Evolutionary conservation across 2,329 filamentous ascomycete species (phyloP), one percentile per base, ranked within the genome.

Genomic region (Beauveria bassiana): DNA sequence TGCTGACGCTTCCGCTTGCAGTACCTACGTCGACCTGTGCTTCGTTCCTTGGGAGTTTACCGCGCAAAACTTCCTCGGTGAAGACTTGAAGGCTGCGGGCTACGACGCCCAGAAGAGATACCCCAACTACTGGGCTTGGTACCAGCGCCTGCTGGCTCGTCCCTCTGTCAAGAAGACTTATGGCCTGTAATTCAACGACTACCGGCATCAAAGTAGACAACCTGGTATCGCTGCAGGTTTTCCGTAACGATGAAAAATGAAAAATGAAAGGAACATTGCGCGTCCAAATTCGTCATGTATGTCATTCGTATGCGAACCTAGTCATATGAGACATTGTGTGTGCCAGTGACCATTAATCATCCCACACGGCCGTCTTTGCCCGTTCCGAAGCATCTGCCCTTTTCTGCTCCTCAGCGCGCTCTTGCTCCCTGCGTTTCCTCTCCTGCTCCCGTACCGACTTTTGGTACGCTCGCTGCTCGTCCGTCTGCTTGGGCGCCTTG

Each of bases 391-490:
- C 84, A 68, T 85, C 84, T 65, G 82, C 82, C 68, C 78, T 80
- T 65, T 77, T 75, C 67, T 76, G 83, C 73, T 86, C 84, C 62
- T 85, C 84, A 61, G 86, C 86, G 70, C 81, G 86, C 73, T 93
- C 90, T 68, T 85, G 83, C 62, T 93, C 89, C 63, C 86, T 79
- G 67, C 84, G 83, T 78, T 86, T 92, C 69, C 86, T 86, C 79
- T 96, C 93, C 76, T 93, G 90, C 75, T 96, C 90, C 68, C 88
- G 86, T 64, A 95, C 79, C 1, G 90, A 88, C 66, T 82, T 85
- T 69, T 98, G 93, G 72, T 95, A 98, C 59, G 91, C 90, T 68
- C 82, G 83, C 79, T 96, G 90, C 76, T 97, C 93, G 65, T 96
- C 91, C 1, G 91, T 97, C 73, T 87, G 84, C 77, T 85, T 88